A percentile compares a stretch with the other conserved stretches of the same genome.
Conservation (phyloP, 371 early-diverging fungal genomes). For the Apophysomyces trapeziformis region DNA sequence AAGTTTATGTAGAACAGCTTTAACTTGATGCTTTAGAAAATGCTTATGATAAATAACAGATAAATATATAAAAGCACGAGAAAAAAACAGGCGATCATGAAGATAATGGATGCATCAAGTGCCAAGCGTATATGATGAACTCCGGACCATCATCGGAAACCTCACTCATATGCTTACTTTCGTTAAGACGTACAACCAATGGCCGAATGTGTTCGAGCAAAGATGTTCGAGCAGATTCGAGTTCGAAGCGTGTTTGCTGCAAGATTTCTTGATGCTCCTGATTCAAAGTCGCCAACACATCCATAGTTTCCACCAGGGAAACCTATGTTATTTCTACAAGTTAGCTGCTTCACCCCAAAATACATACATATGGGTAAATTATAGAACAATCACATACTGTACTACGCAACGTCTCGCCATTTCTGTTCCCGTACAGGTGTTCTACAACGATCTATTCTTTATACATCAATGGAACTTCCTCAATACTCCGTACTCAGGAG, state of each 20-base stretch:
- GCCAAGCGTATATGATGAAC: neutral
- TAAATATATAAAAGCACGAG: neutral
- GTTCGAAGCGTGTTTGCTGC: neutral
- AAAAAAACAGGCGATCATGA: too few relatives aligned
- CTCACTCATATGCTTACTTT: neutral
- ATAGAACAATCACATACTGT: neutral
- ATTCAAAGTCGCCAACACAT: constrained; percentile 8
- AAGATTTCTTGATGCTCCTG: neutral
- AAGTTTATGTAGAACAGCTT: neutral
- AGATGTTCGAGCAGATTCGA: neutral
- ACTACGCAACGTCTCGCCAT: too few relatives aligned
- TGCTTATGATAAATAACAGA: too few relatives aligned
- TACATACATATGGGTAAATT: neutral
- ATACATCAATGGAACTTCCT: too few relatives aligned
- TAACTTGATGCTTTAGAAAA: too few relatives aligned
- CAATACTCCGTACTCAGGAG: too few relatives aligned
- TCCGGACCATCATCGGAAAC: constrained; percentile 1
- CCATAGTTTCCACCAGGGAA: constrained; percentile 22
- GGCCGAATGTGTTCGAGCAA: neutral
- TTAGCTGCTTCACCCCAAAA: constrained; percentile 19
- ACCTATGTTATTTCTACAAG: constrained; percentile 22
- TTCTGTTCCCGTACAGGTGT: too few relatives aligned
- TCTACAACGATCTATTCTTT: too few relatives aligned
- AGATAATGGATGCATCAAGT: neutral
- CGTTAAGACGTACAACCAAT: neutral